Base-by-base conservation (phyloP, 2,329 filamentous ascomycete species). In the Malbranchea zuffiana region DNA sequence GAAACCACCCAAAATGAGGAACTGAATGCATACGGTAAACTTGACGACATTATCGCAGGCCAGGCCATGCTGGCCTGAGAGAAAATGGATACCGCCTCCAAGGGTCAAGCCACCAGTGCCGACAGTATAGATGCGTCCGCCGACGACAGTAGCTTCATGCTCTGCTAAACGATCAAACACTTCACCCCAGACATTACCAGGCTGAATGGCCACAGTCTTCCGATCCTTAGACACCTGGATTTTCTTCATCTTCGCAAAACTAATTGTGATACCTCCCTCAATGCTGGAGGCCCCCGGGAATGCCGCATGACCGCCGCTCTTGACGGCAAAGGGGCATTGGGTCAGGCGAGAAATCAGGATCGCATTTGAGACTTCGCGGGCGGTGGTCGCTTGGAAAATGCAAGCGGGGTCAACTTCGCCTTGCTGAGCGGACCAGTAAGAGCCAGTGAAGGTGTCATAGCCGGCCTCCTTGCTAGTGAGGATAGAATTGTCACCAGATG, bases 281-380 rank as follows among this genome's bases (percentile, higher is more conserved):
- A 66, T 61, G 45, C 61, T 66, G 3, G 62, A 59, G 40, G 65
- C 68, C 21, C 62, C 61, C 40, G 63, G 61, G 40, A 65, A 68
- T 1, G 61, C 62, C 39, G 63, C 62, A 47, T 68, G 65, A 1
- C 65, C 65, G 5, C 69, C 71, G 6, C 65, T 62, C 50, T 69
- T 65, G 54, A 75, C 62, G 15, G 71, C 74, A 31, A 78, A 71
- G 4, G 69, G 53, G 37, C 60, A 63, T 4, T 44, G 39, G 3
- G 51, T 54, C 2, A 53, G 32, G 3, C 49, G 50, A 5, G 51
- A 48, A n/a, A 61, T 35, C 12, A 58, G 40, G 3, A 62, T 40
- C 5, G 47, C 42, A n/a, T 47, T 40, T n/a, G 56, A 52, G 7
- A 61, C 53, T 5, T 61, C 50, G 4, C 42, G 37, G 15, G 51